A percentile compares a stretch with the other conserved stretches of the same genome.
These are phyloP conservation scores for Ilex asprella DNA, from an alignment of 257 asterid genomes.

Conservation along the genomic window DNA sequence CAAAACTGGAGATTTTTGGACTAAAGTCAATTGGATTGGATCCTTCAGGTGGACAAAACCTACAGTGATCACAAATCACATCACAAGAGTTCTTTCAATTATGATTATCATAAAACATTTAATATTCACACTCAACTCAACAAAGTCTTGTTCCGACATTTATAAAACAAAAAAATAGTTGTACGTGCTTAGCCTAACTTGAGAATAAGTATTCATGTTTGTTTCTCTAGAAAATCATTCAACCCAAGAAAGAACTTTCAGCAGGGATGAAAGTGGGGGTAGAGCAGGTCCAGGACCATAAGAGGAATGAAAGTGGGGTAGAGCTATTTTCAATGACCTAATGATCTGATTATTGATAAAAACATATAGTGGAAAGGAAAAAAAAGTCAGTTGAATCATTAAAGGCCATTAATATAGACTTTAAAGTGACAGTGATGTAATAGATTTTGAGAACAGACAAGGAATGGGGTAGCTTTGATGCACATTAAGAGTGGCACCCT, in stretches of 20 bases:
- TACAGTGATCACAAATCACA: slow-evolving; percentile 12
- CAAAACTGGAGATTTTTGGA: slow-evolving; percentile 27
- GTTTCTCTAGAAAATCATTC: slow-evolving; percentile 1
- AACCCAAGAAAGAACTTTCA: slow-evolving; percentile 2
- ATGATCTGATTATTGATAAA: slow-evolving; percentile 2
- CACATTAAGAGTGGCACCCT: slow-evolving; percentile 8
- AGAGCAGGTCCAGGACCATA: not conserved
- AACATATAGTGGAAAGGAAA: slow-evolving; percentile 20
- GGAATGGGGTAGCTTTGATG: slow-evolving; percentile 16
- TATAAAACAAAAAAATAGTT: not conserved
- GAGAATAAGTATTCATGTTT: not conserved
- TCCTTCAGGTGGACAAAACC: slow-evolving; percentile 77
- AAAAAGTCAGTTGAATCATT: slow-evolving; percentile 16
- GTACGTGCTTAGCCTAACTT: not conserved
- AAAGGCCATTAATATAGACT: slow-evolving; percentile 15
- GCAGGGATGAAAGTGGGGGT: not conserved
- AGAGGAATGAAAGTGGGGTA: not conserved
- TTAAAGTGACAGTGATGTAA: slow-evolving; percentile 7
- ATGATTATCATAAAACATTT: no score
- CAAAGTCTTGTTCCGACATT: no score
- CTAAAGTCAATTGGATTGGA: slow-evolving; percentile 30
- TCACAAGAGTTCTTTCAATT: not conserved
- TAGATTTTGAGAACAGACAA: slow-evolving; percentile 10
- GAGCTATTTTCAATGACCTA: not conserved
- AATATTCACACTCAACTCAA: no score